A percentile compares a stretch with the other conserved stretches of the same genome.
Conservation (phyloP, 495 filamentous ascomycete genomes). For the Zalerion maritima region DNA sequence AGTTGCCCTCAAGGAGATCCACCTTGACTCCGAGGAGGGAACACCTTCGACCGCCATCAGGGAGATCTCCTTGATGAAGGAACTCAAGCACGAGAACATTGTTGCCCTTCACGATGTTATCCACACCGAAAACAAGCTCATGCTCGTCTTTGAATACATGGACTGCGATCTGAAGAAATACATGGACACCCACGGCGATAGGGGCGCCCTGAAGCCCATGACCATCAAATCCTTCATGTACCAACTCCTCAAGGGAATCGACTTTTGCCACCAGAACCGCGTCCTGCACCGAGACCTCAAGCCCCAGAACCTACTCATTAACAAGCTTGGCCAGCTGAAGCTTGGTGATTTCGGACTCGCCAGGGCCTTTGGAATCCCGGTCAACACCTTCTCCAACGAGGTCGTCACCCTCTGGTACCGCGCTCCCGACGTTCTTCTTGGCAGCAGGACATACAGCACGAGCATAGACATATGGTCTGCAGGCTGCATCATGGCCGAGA, state of each 20-base stretch:
- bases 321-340: conserved; percentile 79
- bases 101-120: conserved; percentile 97
- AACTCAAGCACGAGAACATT: conserved; percentile 95
- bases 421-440: conserved; percentile 83
- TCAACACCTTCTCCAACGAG: conserved; percentile 97
- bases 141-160: conserved; percentile 98
- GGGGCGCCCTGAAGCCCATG: conserved; percentile 65
- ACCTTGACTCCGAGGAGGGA: conserved; percentile 96
- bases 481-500: conserved; percentile 97
- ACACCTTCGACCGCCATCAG: conserved; percentile 97
- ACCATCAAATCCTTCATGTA: conserved; percentile 98
- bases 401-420: conserved; percentile 96
- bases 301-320: conserved; percentile 90
- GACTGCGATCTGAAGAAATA: conserved; percentile 98
- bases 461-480: conserved; percentile 98
- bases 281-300: conserved; percentile 94
- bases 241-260: conserved; percentile 84
- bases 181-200: conserved; percentile 82
- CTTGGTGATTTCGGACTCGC: conserved; percentile 92
- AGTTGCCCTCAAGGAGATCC: conserved; percentile 96
- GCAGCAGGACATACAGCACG: conserved; percentile 85
- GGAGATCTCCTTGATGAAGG: conserved; percentile 98
- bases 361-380: conserved; percentile 86
- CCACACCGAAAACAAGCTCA: conserved; percentile 98
- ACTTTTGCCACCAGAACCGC: conserved; percentile 91